Conservation (phyloP, 106 monocot genomes). For the Allium sativum region DNA sequence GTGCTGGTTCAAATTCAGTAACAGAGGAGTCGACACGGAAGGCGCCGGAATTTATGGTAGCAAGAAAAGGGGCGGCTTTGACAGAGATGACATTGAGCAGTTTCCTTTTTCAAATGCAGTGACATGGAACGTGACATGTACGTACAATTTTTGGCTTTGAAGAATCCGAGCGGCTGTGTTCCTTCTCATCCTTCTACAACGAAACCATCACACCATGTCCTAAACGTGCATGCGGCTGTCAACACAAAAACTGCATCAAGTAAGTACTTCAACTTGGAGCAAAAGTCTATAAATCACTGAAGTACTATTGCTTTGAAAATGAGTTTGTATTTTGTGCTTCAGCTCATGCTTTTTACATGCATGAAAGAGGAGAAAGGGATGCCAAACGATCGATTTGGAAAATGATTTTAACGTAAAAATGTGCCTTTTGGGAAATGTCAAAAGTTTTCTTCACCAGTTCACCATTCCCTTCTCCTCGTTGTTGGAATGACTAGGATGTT, state of each 20-base stretch:
- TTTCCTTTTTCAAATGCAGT: constrained; percentile 38
- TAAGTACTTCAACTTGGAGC: constrained; percentile 4
- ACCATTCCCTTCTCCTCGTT: too few species aligned
- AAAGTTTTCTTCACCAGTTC: too few species aligned
- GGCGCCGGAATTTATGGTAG: too few species aligned
- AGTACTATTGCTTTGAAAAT: not conserved
- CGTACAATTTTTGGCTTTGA: constrained; percentile 56
- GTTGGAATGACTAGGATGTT: too few species aligned
- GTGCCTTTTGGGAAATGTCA: too few species aligned
- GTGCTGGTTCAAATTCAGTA: too few species aligned
- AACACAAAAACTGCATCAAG: constrained; percentile 62
- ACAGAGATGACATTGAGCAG: too few species aligned
- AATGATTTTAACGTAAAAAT: too few species aligned
- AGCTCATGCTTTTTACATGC: not conserved
- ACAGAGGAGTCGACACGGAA: too few species aligned
- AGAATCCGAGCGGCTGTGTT: constrained; percentile 67
- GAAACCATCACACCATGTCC: constrained; percentile 60
- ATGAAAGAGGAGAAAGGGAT: too few species aligned
- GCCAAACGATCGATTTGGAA: too few species aligned
- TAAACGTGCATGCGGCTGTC: constrained; percentile 62
- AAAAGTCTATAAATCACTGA: not conserved
- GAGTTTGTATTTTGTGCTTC: not conserved
- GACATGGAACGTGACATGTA: constrained; percentile 82
- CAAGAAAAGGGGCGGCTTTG: too few species aligned
- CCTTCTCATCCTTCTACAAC: constrained; percentile 75